Base-by-base conservation (phyloP, 2,329 filamentous ascomycete species). In the Botrytis fabae region DNA sequence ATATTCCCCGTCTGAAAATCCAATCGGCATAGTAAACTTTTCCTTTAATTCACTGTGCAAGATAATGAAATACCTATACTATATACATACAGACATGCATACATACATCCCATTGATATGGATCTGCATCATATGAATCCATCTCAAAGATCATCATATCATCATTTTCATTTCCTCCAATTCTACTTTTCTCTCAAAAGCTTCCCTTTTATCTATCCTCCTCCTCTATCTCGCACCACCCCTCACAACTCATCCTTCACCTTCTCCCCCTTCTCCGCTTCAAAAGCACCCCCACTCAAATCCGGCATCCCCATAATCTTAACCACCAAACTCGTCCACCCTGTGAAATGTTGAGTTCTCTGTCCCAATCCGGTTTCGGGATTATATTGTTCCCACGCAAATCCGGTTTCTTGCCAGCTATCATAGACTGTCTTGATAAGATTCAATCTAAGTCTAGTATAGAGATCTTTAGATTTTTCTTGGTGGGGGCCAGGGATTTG, bases 301-400 rank as follows among this genome's bases (percentile, higher is more conserved):
- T 97, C 92, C 10, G 94, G 92, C 93, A 99, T 95, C 64, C 90
- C 90, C 94, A 98, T 97, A 77, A 99, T 93, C 86, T 97, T 98
- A 63, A 98, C 95, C 65, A 98, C 93, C 83, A 98, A 85, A 81
- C 94, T 97, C n/a, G 96, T 99, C 96, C 96, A 99, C 69, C 96
- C 96, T 0, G 96, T 98, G 81, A 99, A 99, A 83, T 98, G 95
- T 85, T 98, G 94, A 8, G 95, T 98, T 60, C 96, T 88, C 85
- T 98, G 95, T n/a, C 96, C 96, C 70, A 89, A 88, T 63, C 96
- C 96, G 5, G 93, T 97, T 78, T 97, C 94, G 0, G 95, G 94
- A 81, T 97, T 93, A 82, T 98, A 99, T 84, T 99, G 96, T 83
- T 99, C 96, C 95, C 95, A 99, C 0, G 95, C 96, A 81, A 98